phyloP scores from a whole-genome alignment of 768 basidiomycete species.

The Boletellus ananiceps region DNA sequence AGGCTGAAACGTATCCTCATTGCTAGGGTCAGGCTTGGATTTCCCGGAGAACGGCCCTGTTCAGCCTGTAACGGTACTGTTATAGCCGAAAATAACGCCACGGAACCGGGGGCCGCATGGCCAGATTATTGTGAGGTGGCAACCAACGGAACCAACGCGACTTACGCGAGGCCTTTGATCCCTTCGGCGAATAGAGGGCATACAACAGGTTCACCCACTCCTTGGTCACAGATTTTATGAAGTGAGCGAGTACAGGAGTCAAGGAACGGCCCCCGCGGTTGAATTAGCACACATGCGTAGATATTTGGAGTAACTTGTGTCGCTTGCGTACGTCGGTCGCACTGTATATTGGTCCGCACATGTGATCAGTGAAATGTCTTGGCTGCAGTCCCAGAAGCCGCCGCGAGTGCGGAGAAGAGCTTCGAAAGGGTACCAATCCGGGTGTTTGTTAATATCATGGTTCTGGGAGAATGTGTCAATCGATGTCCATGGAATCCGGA shows the following conservation, averaged over 20 bases:
- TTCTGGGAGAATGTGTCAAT: constrained; percentile 1
- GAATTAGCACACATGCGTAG: not conserved
- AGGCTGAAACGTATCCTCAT: too few relatives aligned
- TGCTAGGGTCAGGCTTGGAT: too few relatives aligned
- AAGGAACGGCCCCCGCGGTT: not conserved
- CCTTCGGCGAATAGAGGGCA: too few relatives aligned
- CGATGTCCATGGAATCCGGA: constrained; percentile 1
- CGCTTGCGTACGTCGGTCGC: not conserved
- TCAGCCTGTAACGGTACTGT: too few relatives aligned
- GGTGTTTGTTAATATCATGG: not conserved
- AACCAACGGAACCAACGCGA: not conserved
- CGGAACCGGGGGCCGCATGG: not conserved
- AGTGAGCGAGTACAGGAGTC: not conserved
- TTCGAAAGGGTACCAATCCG: not conserved
- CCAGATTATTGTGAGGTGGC: not conserved
- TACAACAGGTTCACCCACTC: too few relatives aligned
- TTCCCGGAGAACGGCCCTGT: too few relatives aligned
- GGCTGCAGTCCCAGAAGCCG: constrained; percentile 3
- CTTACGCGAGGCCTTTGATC: not conserved
- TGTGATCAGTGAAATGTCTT: not conserved
- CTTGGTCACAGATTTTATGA: too few relatives aligned
- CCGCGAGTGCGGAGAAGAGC: not conserved
- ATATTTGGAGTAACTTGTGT: not conserved
- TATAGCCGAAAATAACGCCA: not conserved
- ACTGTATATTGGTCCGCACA: not conserved